A percentile compares a stretch with the other conserved stretches of the same genome.
Evolutionary conservation across 768 basidiomycete genomes (phyloP).

Genomic region (Psilocybe subaeruginosa): DNA sequence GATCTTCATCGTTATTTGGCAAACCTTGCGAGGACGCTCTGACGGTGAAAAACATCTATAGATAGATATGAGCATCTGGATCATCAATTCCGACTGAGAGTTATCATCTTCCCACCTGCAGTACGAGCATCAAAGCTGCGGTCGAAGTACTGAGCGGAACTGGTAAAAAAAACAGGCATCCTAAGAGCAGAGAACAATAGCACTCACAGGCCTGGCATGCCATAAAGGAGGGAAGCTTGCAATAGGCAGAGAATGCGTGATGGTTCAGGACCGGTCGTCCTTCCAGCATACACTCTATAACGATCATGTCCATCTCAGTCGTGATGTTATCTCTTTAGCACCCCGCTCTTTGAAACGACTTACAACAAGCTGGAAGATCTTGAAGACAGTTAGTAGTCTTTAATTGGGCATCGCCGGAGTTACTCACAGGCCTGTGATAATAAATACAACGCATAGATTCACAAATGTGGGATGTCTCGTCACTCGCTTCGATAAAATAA

Average conservation of each 20-base stretch:
- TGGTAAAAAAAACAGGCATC: not conserved
- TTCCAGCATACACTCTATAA: conserved; percentile 44
- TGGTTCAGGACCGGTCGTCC: conserved; percentile 46
- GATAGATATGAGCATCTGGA: not conserved
- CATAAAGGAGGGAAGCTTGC: conserved; percentile 51
- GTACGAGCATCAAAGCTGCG: conserved; percentile 42
- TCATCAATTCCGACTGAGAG: not conserved
- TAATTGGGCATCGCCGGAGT: not conserved
- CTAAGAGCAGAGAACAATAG: not conserved
- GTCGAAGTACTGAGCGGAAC: conserved; percentile 37
- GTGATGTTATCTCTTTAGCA: not conserved
- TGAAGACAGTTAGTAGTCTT: not conserved
- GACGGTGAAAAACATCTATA: conserved; percentile 47
- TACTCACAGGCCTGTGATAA: conserved; percentile 48
- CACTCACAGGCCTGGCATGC: conserved; percentile 49
- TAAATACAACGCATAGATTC: conserved; percentile 47
- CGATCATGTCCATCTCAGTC: not conserved
- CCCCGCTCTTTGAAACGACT: conserved; percentile 10
- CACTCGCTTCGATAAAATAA: conserved; percentile 41
- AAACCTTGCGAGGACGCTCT: conserved; percentile 37
- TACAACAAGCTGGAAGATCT: conserved; percentile 46
- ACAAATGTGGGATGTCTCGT: conserved; percentile 49
- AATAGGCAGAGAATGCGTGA: conserved; percentile 43
- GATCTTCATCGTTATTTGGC: conserved; percentile 34
- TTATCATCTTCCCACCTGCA: conserved; percentile 34